Conservation (phyloP, 768 basidiomycete species). For the Termitomyces sp. region DNA sequence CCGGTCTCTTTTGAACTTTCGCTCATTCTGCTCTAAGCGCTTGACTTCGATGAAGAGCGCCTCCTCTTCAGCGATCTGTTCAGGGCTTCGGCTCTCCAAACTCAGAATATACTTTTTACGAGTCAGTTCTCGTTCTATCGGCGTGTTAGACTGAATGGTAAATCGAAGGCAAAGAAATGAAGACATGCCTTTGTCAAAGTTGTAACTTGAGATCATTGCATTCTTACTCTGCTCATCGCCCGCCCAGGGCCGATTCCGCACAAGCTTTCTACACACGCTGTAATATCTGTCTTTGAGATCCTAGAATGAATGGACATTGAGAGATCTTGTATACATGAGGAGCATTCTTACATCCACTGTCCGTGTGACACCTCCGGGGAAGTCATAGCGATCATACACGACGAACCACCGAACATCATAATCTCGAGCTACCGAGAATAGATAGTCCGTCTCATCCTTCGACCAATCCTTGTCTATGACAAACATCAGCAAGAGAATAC, state of each 20-base stretch:
- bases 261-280: slow-evolving; percentile 81
- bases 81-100: slow-evolving; percentile 83
- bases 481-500: background rate
- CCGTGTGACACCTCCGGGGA: slow-evolving; percentile 43
- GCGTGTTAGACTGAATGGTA: background rate
- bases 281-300: slow-evolving; percentile 95
- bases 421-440: slow-evolving; percentile 73
- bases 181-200: slow-evolving; percentile 80
- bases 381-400: slow-evolving; percentile 86
- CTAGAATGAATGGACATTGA: slow-evolving; percentile 30
- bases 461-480: slow-evolving; percentile 76
- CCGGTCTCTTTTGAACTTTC: slow-evolving; percentile 80
- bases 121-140: slow-evolving; percentile 73
- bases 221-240: slow-evolving; percentile 75
- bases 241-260: slow-evolving; percentile 77
- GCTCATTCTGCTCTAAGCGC: slow-evolving; percentile 90
- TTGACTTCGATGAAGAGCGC: slow-evolving; percentile 90
- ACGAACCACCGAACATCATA: slow-evolving; percentile 90
- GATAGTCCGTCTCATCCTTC: slow-evolving; percentile 89
- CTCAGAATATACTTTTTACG: slow-evolving; percentile 84
- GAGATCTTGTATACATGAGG: background rate
- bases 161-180: background rate
- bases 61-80: slow-evolving; percentile 93
- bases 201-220: slow-evolving; percentile 61
- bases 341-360: slow-evolving; percentile 59